Conservation (phyloP, 2,329 filamentous ascomycete genomes). For the Talaromyces sp. region DNA sequence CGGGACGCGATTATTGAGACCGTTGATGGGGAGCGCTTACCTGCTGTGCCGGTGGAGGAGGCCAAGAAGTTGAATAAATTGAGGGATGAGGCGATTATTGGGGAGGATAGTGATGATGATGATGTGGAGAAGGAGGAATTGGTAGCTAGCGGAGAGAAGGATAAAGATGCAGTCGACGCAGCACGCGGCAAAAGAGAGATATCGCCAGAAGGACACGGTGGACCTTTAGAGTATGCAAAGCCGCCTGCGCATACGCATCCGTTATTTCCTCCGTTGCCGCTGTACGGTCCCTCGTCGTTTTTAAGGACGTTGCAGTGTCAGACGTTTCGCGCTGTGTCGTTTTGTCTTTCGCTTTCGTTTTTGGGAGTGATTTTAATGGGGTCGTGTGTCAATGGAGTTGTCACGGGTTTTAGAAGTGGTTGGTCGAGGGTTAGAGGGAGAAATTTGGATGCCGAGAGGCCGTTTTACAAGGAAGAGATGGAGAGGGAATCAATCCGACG, state of each 20-base stretch:
- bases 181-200: background rate
- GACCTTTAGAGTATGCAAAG: constrained; percentile 8
- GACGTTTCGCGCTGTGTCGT: constrained; percentile 62
- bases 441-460: constrained; percentile 56
- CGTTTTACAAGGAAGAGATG: constrained; percentile 69
- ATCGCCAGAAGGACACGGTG: constrained; percentile 6
- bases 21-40: constrained; percentile 60
- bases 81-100: constrained; percentile 16
- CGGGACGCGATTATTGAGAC: constrained; percentile 68
- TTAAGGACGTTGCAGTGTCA: constrained; percentile 62
- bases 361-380: constrained; percentile 70
- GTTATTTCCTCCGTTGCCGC: constrained; percentile 75
- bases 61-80: constrained; percentile 61
- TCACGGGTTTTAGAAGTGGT: constrained; percentile 45
- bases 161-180: background rate
- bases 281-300: constrained; percentile 70
- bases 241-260: constrained; percentile 59
- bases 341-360: constrained; percentile 72
- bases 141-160: background rate
- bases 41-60: constrained; percentile 64
- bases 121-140: constrained; percentile 15
- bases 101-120: too few species aligned
- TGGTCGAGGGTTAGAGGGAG: constrained; percentile 54
- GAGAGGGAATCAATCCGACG: constrained; percentile 53
- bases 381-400: constrained; percentile 63